Conservation (phyloP, 768 basidiomycete species). For the Mycena polygramma region DNA sequence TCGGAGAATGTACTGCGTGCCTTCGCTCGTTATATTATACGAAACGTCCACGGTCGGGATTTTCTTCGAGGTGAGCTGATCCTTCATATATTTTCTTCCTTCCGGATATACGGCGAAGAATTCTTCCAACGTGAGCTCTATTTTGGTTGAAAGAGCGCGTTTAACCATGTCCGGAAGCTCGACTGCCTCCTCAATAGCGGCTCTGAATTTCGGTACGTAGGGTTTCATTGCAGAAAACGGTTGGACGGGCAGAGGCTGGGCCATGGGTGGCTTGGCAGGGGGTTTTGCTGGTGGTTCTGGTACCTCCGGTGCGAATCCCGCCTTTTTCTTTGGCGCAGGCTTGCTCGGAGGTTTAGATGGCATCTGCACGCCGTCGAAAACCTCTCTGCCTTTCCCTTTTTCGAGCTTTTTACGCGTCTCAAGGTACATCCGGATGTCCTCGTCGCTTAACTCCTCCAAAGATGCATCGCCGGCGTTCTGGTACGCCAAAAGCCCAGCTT, state of each 20-base stretch:
- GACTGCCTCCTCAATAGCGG: no score
- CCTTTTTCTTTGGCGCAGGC: neutral
- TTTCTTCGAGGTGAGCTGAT: no score
- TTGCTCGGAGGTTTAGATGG: neutral
- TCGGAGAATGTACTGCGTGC: no score
- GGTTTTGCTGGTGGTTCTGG: neutral
- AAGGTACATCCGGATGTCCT: neutral
- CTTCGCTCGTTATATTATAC: no score
- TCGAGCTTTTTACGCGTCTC: constrained; percentile 1
- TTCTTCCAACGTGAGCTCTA: no score
- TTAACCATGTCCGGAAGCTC: no score
- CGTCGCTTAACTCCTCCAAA: neutral
- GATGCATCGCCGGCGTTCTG: neutral
- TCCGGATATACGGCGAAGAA: no score
- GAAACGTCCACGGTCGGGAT: no score
- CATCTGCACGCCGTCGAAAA: neutral
- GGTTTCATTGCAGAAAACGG: no score
- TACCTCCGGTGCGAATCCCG: neutral
- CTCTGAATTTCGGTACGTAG: no score
- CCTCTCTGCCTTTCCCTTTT: neutral
- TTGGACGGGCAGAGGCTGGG: neutral
- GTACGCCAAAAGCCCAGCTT: neutral
- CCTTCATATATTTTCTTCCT: no score
- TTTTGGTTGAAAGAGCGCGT: no score
- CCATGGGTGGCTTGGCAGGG: neutral